Evolutionary conservation across 768 basidiomycete species (phyloP), one percentile per base, ranked within the genome.

Genomic region (Tubosaeta sp.): DNA sequence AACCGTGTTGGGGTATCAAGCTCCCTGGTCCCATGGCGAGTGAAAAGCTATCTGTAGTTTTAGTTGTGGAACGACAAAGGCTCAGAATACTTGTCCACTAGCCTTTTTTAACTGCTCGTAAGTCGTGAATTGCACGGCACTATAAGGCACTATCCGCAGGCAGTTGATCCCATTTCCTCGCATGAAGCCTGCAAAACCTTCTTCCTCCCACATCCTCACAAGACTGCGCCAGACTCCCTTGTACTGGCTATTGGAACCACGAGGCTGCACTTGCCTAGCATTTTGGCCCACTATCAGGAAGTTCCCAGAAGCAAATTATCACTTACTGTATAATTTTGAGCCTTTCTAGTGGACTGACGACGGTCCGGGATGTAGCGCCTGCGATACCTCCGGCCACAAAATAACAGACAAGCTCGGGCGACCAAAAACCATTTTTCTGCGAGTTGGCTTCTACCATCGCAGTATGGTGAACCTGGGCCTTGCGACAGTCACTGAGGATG

Each of bases 261-360:
- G 78, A 26, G 84, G 86, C 66, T 97, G 95, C n/a, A 92, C 92
- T 74, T 97, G 95, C 66, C 94, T 95, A 38, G 31, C 41, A 45
- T 58, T 47, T 43, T 55, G 42, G 48, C 2, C 37, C 33, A 19
- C 22, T 50, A 22, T 51, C 50, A 55, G 33, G 29, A 41, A 32
- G 25, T 54, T 51, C 13, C 29, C 22, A 8, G 3, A 27, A 14
- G 19, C 11, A n/a, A 11, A 22, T 33, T 6, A 42, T 43, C 32
- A 77, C 90, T 64, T 61, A 95, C 94, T 95, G 86, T 55, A 99
- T 97, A 64, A 99, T 97, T 72, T 99, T 99, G 50, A 98, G 76
- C 53, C 95, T 75, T 63, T 97, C 94, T 13, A 97, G 69, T 10
- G 95, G 95, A 59, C 84, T 87, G 45, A 98, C 95, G 13, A 97